Evolutionary conservation across 495 filamentous ascomycete genomes (phyloP).

Genomic region (Hapsidospora chrysogenum): DNA sequence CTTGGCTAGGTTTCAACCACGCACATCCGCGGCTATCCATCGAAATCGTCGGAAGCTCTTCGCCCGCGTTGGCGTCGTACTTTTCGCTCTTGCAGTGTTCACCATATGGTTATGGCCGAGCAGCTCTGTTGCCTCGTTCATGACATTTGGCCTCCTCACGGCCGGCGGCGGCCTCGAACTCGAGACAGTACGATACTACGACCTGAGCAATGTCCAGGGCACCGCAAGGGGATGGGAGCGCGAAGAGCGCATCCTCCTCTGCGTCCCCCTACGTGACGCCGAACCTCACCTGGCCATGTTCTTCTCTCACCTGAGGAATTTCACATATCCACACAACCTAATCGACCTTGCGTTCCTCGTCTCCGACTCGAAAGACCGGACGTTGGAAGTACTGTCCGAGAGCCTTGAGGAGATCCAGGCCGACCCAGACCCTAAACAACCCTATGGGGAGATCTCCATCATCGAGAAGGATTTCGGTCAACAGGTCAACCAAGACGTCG

Average conservation of each 20-base stretch:
- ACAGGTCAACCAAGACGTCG: slow-evolving; percentile 93
- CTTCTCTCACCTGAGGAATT: slow-evolving; percentile 87
- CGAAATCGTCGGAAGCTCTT: slow-evolving; percentile 62
- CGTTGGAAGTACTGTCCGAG: slow-evolving; percentile 54
- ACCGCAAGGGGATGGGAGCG: slow-evolving; percentile 84
- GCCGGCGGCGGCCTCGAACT: slow-evolving; percentile 56
- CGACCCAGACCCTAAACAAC: slow-evolving; percentile 53
- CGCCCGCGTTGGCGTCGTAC: slow-evolving; percentile 39
- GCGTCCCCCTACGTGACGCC: slow-evolving; percentile 87
- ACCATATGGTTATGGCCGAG: slow-evolving; percentile 49
- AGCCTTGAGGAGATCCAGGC: slow-evolving; percentile 70
- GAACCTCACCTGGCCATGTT: slow-evolving; percentile 93
- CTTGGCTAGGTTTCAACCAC: slow-evolving; percentile 62
- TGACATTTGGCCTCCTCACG: slow-evolving; percentile 59
- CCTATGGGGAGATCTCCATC: slow-evolving; percentile 93
- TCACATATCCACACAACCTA: slow-evolving; percentile 93
- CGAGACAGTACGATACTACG: slow-evolving; percentile 92
- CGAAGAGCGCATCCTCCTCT: slow-evolving; percentile 88
- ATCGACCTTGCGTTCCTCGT: slow-evolving; percentile 96
- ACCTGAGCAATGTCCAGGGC: slow-evolving; percentile 78
- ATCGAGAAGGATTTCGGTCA: slow-evolving; percentile 99
- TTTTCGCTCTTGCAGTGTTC: slow-evolving; percentile 37
- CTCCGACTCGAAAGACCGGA: slow-evolving; percentile 91
- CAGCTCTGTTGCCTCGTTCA: slow-evolving; percentile 44
- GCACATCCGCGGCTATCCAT: slow-evolving; percentile 50